Evolutionary conservation across 176 grass and related monocot genomes (phyloP).

Genomic region (Triticum turgidum): DNA sequence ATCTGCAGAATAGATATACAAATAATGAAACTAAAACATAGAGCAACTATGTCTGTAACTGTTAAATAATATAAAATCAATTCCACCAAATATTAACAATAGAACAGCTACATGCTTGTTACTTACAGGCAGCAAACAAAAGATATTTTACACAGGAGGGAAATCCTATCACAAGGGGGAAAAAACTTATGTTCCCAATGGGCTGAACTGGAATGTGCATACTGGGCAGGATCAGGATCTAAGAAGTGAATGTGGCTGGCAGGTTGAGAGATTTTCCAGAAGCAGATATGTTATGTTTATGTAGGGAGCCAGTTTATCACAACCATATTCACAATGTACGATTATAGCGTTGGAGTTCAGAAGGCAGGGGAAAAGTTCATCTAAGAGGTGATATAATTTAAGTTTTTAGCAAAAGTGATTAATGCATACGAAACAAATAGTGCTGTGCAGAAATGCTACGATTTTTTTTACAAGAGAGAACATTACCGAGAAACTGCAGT

Average conservation of each 20-base stretch:
- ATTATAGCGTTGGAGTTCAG: neutral
- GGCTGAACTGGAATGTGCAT: neutral
- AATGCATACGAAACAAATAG: neutral
- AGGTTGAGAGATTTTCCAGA: constrained; percentile 6
- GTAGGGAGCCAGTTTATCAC: neutral
- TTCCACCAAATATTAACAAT: neutral
- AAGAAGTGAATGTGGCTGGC: neutral
- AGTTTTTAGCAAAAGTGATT: neutral
- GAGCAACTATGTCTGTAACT: neutral
- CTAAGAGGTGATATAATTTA: neutral
- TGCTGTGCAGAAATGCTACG: neutral
- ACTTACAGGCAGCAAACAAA: neutral
- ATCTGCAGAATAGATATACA: constrained; percentile 32
- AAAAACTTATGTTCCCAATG: neutral
- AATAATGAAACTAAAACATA: constrained; percentile 12
- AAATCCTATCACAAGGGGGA: neutral
- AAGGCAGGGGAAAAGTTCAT: neutral
- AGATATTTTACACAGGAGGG: constrained; percentile 14
- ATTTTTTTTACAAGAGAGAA: constrained; percentile 1
- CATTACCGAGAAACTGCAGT: constrained; percentile 79
- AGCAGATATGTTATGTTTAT: neutral
- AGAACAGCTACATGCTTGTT: neutral
- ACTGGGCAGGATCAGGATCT: neutral
- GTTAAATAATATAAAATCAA: neutral
- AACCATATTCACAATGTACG: neutral